Conservation (phyloP, 2,329 filamentous ascomycete species). For the Nakataea oryzae region DNA sequence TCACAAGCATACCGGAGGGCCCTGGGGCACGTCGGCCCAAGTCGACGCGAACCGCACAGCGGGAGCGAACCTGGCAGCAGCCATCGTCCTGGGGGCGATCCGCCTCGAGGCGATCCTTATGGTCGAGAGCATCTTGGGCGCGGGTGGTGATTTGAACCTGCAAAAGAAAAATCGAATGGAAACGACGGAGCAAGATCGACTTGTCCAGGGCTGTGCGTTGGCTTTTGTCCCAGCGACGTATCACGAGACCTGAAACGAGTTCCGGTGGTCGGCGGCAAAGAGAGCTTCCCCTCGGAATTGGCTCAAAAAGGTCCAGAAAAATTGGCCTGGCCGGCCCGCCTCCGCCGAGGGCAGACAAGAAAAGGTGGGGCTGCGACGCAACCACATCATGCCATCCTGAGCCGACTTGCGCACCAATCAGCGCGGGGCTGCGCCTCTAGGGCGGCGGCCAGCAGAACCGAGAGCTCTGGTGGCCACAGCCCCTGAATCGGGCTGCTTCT, state of each 20-base stretch:
- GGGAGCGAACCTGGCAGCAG: slow-evolving; percentile 26
- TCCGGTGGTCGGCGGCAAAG: background rate
- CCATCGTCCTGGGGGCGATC: slow-evolving; percentile 27
- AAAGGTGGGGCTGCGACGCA: background rate
- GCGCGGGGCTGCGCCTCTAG: too few species aligned
- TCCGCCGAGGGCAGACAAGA: too few species aligned
- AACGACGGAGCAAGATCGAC: background rate
- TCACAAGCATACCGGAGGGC: slow-evolving; percentile 67
- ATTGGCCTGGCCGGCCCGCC: too few species aligned
- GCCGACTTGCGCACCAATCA: slow-evolving; percentile 1
- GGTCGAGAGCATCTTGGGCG: slow-evolving; percentile 43
- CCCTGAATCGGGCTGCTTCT: background rate
- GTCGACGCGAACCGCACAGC: slow-evolving; percentile 57
- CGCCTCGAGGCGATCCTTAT: slow-evolving; percentile 42
- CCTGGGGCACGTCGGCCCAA: slow-evolving; percentile 86
- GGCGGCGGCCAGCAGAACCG: too few species aligned
- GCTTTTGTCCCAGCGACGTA: background rate
- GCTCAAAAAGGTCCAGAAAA: background rate
- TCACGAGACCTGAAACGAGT: background rate
- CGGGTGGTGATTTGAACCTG: background rate
- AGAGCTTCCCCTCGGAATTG: background rate
- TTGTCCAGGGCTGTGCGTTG: background rate
- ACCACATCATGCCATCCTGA: background rate
- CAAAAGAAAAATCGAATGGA: background rate
- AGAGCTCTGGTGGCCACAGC: background rate